These are phyloP conservation scores for Peltaster fructicola DNA, from an alignment of 2,329 filamentous ascomycete species.

Conservation along the genomic window DNA sequence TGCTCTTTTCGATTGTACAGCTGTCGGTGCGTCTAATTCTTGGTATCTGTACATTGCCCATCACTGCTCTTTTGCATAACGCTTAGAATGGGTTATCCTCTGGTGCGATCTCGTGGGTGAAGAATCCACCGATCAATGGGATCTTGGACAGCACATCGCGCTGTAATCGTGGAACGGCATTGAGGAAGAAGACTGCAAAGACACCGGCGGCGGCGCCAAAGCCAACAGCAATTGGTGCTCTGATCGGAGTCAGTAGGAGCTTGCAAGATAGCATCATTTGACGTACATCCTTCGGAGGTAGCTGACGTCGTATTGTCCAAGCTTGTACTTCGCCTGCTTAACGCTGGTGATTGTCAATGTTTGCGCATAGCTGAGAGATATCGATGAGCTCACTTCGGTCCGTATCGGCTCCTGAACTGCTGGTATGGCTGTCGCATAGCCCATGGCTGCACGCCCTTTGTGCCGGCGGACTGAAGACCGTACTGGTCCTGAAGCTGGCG, in stretches of 20 bases:
- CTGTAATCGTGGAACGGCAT: constrained; percentile 43
- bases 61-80: no score
- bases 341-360: background rate
- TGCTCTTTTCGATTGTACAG: no score
- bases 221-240: constrained; percentile 26
- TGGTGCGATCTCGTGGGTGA: constrained; percentile 38
- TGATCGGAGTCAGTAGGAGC: constrained; percentile 1
- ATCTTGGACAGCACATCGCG: constrained; percentile 33
- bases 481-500: constrained; percentile 7
- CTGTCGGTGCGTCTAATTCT: no score
- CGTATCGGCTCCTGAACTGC: constrained; percentile 39
- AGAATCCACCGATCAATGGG: constrained; percentile 40
- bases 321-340: constrained; percentile 3
- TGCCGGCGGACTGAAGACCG: constrained; percentile 10
- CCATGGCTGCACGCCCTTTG: constrained; percentile 17
- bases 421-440: constrained; percentile 23
- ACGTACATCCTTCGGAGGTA: constrained; percentile 4
- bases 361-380: constrained; percentile 20
- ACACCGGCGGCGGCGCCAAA: constrained; percentile 41
- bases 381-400: constrained; percentile 39
- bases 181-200: constrained; percentile 47
- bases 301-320: constrained; percentile 3
- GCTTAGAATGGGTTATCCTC: constrained; percentile 44
- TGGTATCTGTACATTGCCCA: no score
- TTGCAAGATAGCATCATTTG: no score